Evolutionary conservation across 2,329 filamentous ascomycete genomes (phyloP), one percentile per base, ranked within the genome.

Genomic region (Cladorrhinum sp.): DNA sequence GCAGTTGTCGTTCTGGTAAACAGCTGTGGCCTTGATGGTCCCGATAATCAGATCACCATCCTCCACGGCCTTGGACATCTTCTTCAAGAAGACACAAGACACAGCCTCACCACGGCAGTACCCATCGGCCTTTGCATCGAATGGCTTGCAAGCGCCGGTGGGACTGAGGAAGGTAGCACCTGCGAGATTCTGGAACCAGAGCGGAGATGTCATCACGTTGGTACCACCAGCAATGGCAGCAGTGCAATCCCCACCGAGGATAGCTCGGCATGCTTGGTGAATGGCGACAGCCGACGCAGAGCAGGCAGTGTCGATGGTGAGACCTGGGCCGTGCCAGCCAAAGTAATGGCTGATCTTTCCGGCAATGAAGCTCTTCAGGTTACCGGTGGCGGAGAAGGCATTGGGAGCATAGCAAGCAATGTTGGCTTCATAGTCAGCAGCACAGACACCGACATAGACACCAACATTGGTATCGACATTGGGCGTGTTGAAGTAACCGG

Each of bases 361-460:
- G n/a, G 66, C 63, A 8, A 74, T 65, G 57, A 76, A 77, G 2
- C 70, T 65, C 4, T 69, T 64, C 3, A 74, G 61, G 1, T 67
- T 72, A 0, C 77, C 77, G 0, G 71, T 75, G 0, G 58, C 60
- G 16, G 63, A 26, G 53, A 78, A 75, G n/a, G 71, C 69, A 1
- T 72, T 65, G 16, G 36, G 6, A 12, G 6, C 36, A 12, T 42
- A 7, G 2, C 71, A 73, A 1, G 71, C 70, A 1, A 77, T 63
- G 55, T 80, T 79, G 36, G 73, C 52, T 18, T 79, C 73, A 61
- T 81, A 80, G 55, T 81, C 77, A 1, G 62, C 65, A 0, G 60
- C 65, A 28, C 70, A 69, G 3, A 67, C 57, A 6, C 77, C 77
- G 1, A 80, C 63, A 51, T 74, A 80, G 18, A 69, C 71, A 2